Base-by-base conservation (phyloP, 257 asterid species). In the Solanum infundibuliforme region DNA sequence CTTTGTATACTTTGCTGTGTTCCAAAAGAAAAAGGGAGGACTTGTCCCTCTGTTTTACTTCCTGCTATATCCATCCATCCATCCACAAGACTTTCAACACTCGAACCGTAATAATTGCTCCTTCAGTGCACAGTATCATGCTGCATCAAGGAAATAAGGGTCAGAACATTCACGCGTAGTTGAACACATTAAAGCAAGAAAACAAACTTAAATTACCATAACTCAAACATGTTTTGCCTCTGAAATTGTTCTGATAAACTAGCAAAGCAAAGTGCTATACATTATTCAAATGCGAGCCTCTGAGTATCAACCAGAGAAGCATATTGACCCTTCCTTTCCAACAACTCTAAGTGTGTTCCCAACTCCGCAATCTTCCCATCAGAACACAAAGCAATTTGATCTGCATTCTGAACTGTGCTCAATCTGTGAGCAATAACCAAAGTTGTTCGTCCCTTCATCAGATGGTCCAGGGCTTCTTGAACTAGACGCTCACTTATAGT, bases 371-470 rank as follows among this genome's bases (percentile, higher is more conserved):
- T 91, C 94, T 92, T 95, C 69, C 99, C 99, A 84, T 95, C 96
- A 10, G 99, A 92, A 90, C 95, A 95, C 41, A 97, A 84, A 58
- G 99, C 98, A 38, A 95, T 97, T 87, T 89, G 95, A 89, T 95
- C 83, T 11, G 99, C 99, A 87, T 92, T 95, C 90, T 97, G 99
- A 75, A 97, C 98, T 12, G 98, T 97, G 91, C 99, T 97, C 87
- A 97, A 92, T 86, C 99, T 93, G 94, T 97, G 99, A 88, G 99
- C 99, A 85, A 97, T 97, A 86, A 97, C 99, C 90, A 97, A 83
- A 9, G 99, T 97, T 38, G 99, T 97, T 90, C 98, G 92, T 85
- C 98, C 99, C 94, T 93, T 95, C 99, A 95, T 95, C 36, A 97
- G 92, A 38, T 94, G 98, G 90, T 90, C 94, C 92, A 97, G 87